Conservation (phyloP, 768 basidiomycete genomes). For the Trametes elegans region DNA sequence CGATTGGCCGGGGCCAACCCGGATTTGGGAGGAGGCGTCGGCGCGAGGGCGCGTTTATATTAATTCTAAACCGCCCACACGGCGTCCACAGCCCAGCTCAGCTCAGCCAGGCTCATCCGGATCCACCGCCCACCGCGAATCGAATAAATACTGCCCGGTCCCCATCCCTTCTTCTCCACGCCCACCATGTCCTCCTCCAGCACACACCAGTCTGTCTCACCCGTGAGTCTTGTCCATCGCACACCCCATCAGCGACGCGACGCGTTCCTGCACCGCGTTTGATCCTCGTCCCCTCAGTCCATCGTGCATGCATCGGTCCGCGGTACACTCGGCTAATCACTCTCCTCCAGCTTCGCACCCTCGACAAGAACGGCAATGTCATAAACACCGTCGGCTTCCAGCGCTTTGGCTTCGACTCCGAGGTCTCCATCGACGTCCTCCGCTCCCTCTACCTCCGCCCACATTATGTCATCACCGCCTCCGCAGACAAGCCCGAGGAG, state of each 20-base stretch:
- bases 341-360: slow-evolving; percentile 48
- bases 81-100: not conserved
- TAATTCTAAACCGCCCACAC: not conserved
- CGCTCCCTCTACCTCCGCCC: slow-evolving; percentile 87
- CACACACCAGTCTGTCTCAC: slow-evolving; percentile 8
- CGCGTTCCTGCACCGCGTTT: not conserved
- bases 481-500: slow-evolving; percentile 32
- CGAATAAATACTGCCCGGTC: not conserved
- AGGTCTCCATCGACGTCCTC: slow-evolving; percentile 74
- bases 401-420: slow-evolving; percentile 88
- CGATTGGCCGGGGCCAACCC: slow-evolving; percentile 7
- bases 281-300: not conserved
- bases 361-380: slow-evolving; percentile 74
- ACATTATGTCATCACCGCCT: slow-evolving; percentile 60
- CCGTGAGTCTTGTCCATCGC: not conserved
- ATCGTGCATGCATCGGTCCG: not conserved
- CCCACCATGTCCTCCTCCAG: slow-evolving; percentile 15
- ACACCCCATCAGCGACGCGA: slow-evolving; percentile 3
- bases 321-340: not conserved
- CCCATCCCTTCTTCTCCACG: not conserved
- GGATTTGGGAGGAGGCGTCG: not conserved
- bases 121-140: too few relatives aligned
- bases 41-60: not conserved
- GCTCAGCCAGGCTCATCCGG: too few relatives aligned
- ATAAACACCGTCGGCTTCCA: slow-evolving; percentile 80